A percentile compares a stretch with the other conserved stretches of the same genome.
phyloP scores from a whole-genome alignment of 129 eudicot species.

The Oenanthe sinensis region DNA sequence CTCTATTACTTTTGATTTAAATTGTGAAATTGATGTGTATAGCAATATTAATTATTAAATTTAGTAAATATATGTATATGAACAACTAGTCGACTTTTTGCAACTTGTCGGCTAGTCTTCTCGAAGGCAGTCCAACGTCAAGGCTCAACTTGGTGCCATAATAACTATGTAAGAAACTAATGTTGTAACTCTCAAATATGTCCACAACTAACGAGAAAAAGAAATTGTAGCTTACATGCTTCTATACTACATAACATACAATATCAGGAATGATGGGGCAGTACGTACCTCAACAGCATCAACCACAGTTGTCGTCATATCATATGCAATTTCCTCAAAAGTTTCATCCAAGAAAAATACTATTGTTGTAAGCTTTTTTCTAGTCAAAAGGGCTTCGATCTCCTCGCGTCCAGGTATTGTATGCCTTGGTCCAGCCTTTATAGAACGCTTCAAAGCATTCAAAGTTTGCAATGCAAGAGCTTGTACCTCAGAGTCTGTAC shows the following conservation, averaged over 20 bases:
- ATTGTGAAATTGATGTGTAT: no score
- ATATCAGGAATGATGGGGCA: not conserved
- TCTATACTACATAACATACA: not conserved
- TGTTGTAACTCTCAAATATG: not conserved
- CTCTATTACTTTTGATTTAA: no score
- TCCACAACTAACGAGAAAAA: not conserved
- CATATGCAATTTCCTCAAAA: constrained; percentile 88
- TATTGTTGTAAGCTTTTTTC: constrained; percentile 87
- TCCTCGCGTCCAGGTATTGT: constrained; percentile 91
- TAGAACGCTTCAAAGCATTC: constrained; percentile 82
- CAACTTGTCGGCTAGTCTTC: no score
- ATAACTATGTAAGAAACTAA: not conserved
- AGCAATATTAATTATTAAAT: no score
- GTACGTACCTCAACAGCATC: constrained; percentile 97
- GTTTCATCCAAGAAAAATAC: constrained; percentile 98
- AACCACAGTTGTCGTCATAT: constrained; percentile 94
- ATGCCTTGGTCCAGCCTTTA: constrained; percentile 95
- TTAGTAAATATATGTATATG: no score
- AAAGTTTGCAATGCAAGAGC: constrained; percentile 66
- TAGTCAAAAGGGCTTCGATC: constrained; percentile 83
- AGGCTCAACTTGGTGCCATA: no score
- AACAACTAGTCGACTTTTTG: no score
- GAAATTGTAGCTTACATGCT: not conserved
- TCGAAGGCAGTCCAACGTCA: no score
- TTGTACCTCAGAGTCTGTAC: constrained; percentile 67